Base-by-base conservation (phyloP, 352 stramenopile species). In the Phytophthora podocarpi region DNA sequence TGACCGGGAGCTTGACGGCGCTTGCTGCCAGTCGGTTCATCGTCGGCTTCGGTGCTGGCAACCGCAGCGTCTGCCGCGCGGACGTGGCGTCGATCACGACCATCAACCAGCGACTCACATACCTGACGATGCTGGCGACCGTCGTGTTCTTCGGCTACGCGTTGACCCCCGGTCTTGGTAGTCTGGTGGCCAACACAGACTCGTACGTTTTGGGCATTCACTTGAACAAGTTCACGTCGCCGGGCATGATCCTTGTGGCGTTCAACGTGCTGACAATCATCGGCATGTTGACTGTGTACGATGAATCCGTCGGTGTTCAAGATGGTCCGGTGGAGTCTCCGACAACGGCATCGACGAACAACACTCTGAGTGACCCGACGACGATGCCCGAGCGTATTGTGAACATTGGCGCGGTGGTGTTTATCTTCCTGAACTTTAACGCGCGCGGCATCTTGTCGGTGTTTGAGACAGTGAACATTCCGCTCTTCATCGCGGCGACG, bases 391-490 rank as follows among this genome's bases (percentile, higher is more conserved):
- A 86, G 32, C 65, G 72, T 15, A 71, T 91, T 41, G 76, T 91
- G 20, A 82, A 84, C 40, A 82, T 87, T 34, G 82, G 82, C 21
- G 80, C 76, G 0, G 45, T 72, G 10, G 77, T 91, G 26, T 91
- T 91, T 39, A 89, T 91, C 47, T 81, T 83, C 57, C 45, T 91
- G 31, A 91, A 91, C 57, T 85, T 89, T 45, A 87, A 85, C 30
- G 80, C 78, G 5, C 78, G 82, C 6, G 82, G 80, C 26, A 90
- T 91, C 35, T 60, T 91, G 36, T 89, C 80, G 0, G 82, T 91
- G 5, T 91, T 90, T 45, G 82, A 91, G 61, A 90, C 82, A 1
- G 80, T 92, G 30, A 90, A 90, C 55, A 89, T 92, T 21, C 80
- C 82, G 34, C 43, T 92, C 10, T 90, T 89, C 52, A 59, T 92